Conservation (phyloP, 1,139 yeast species). For the Sugiyamaella sp. region DNA sequence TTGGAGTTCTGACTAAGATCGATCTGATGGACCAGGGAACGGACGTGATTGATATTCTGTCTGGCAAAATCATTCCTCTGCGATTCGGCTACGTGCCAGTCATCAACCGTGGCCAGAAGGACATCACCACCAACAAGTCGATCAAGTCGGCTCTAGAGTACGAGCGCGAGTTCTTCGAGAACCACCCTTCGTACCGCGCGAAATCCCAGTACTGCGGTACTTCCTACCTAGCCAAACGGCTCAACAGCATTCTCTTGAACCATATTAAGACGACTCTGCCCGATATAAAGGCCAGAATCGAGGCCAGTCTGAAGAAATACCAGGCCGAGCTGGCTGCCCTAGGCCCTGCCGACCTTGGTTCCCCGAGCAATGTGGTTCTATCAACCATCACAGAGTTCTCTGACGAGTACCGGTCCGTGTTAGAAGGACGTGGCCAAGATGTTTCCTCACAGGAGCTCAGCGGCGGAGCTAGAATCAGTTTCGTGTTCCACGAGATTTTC, state of each 20-base stretch:
- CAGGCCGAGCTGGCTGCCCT: constrained; percentile 74
- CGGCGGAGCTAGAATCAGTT: constrained; percentile 96
- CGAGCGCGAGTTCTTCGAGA: constrained; percentile 80
- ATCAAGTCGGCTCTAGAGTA: constrained; percentile 85
- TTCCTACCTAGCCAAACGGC: constrained; percentile 90
- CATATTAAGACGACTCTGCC: constrained; percentile 96
- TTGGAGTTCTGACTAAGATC: constrained; percentile 95
- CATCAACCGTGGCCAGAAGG: constrained; percentile 96
- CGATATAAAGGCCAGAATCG: constrained; percentile 90
- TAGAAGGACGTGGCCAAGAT: constrained; percentile 90
- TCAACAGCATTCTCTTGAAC: constrained; percentile 84
- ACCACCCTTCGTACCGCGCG: constrained; percentile 92
- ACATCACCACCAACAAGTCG: constrained; percentile 83
- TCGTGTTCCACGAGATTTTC: constrained; percentile 95
- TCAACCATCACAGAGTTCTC: constrained; percentile 89
- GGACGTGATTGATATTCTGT: constrained; percentile 95
- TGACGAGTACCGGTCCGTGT: constrained; percentile 80
- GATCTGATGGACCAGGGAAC: constrained; percentile 99
- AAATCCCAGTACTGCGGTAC: constrained; percentile 96
- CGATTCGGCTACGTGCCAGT: constrained; percentile 97
- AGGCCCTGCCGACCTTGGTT: constrained; percentile 80
- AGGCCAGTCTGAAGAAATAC: constrained; percentile 84
- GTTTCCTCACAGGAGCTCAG: constrained; percentile 82
- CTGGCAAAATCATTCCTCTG: constrained; percentile 93
- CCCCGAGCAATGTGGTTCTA: constrained; percentile 85